Evolutionary conservation across 23 red algal species (phyloP), one percentile per base, ranked within the genome.

Genomic region (Pyropia haitanensis): DNA sequence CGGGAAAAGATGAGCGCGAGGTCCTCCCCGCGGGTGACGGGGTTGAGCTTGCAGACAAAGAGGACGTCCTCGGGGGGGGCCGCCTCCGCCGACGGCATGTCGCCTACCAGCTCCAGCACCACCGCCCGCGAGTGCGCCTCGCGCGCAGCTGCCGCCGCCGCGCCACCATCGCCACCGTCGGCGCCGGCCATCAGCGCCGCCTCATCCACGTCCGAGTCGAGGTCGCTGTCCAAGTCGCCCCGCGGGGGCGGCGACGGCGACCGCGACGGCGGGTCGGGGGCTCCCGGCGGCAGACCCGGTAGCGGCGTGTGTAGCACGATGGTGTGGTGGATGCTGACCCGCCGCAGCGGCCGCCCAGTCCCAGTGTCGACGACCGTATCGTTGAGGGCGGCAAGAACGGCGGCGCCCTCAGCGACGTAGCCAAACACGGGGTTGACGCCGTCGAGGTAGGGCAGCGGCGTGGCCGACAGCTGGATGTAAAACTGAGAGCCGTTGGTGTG

Each of bases 1-100:
- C 88, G 72, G 15, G 88, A 94, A 60, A 94, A 94, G 57, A 94
- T 94, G 62, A 94, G 73, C 62, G 81, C 88, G 18, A 94, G 76
- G 56, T 86, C 88, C 19, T 94, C 88, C 0, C 70, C n/a, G 22
- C 79, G 70, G 13, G 88, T 94, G 14, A 79, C 88, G 4, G 78
- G 78, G 56, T 94, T 94, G 20, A 94, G 68, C 72, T 87, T 94
- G 73, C 80, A 85, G 14, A 94, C 82, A 58, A 94, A 94, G 5
- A 94, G 61, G 27, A 94, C 88, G 64, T 94, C 82, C 3, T 94
- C 88, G 1, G 88, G 88, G 15, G 88, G 88, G 51, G 74, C 60
- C 24, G 82, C 26, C 28, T 94, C 80, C 25, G 88, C 88, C 49
- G 78, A 72, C 16, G 34, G 55, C 58, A 94, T 77, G 28, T 94